Evolutionary conservation across 306 rosid genomes (phyloP).

Genomic region (Geum urbanum): DNA sequence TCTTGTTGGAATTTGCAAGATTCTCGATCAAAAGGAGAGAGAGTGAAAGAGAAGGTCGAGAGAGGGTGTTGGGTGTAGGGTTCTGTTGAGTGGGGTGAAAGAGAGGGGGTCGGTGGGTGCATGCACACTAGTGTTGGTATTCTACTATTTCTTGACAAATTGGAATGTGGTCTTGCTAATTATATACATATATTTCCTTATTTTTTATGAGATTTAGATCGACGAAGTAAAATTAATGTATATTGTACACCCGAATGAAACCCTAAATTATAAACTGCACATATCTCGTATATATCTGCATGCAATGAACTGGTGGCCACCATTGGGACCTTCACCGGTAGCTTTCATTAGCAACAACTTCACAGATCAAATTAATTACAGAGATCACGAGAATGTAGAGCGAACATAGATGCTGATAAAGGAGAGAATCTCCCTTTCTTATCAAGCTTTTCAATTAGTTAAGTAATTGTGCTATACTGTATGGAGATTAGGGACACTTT

Average conservation of each 20-base stretch:
- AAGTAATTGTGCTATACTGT: neutral
- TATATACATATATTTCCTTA: neutral
- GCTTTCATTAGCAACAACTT: conserved; percentile 13
- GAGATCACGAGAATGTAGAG: conserved; percentile 23
- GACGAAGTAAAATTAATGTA: neutral
- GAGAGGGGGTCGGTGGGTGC: conserved; percentile 10
- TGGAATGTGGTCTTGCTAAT: neutral
- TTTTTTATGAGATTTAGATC: neutral
- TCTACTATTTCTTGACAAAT: neutral
- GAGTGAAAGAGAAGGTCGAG: neutral
- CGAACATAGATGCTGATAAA: conserved; percentile 1
- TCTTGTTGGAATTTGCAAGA: neutral
- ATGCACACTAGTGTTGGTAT: conserved; percentile 10
- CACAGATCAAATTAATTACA: neutral
- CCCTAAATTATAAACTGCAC: neutral
- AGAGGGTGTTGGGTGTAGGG: too few species aligned
- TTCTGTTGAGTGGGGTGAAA: neutral
- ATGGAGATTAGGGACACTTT: conserved; percentile 19
- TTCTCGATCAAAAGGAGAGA: neutral
- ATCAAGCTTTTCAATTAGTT: neutral
- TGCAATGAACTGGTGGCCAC: conserved; percentile 5
- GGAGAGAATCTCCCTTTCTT: conserved; percentile 1
- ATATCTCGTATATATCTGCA: too few species aligned
- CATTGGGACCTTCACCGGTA: neutral
- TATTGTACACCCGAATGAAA: neutral